phyloP scores from a whole-genome alignment of 768 basidiomycete genomes.

The Naganishia randhawae region DNA sequence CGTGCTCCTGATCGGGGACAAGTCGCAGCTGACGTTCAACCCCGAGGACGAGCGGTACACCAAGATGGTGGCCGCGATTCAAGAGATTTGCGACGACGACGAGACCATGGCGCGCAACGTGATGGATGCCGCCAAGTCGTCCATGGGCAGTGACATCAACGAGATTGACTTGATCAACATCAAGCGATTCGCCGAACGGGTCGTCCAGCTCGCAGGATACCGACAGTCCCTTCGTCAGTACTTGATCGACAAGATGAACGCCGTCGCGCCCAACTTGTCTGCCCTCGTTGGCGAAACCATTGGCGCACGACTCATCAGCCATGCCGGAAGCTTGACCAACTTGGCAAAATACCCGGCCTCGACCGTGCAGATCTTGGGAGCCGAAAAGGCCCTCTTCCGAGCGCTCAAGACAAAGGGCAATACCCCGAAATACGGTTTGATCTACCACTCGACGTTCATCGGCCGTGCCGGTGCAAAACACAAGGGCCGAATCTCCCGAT shows the following conservation, averaged over 20 bases:
- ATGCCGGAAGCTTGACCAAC: slow-evolving; percentile 94
- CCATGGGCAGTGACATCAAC: slow-evolving; percentile 86
- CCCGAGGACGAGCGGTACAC: slow-evolving; percentile 53
- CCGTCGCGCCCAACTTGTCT: slow-evolving; percentile 87
- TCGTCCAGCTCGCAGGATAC: slow-evolving; percentile 88
- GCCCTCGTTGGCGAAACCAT: slow-evolving; percentile 88
- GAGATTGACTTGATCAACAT: slow-evolving; percentile 97
- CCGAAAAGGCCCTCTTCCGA: slow-evolving; percentile 95
- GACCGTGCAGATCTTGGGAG: slow-evolving; percentile 95
- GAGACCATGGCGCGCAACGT: slow-evolving; percentile 83
- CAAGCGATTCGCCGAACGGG: slow-evolving; percentile 79
- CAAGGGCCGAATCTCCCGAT: slow-evolving; percentile 97
- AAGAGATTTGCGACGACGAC: slow-evolving; percentile 77
- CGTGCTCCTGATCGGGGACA: slow-evolving; percentile 82
- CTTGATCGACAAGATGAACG: slow-evolving; percentile 93
- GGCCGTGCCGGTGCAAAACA: slow-evolving; percentile 88
- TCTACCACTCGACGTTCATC: slow-evolving; percentile 92
- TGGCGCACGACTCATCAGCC: slow-evolving; percentile 85
- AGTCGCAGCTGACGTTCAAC: slow-evolving; percentile 60
- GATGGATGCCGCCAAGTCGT: slow-evolving; percentile 86
- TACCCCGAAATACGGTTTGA: slow-evolving; percentile 97
- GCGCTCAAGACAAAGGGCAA: slow-evolving; percentile 98
- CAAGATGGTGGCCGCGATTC: slow-evolving; percentile 72
- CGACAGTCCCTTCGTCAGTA: slow-evolving; percentile 83
- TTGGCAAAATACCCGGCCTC: slow-evolving; percentile 96